Conservation (phyloP, 352 stramenopile species). For the Pythium rishiriense region DNA sequence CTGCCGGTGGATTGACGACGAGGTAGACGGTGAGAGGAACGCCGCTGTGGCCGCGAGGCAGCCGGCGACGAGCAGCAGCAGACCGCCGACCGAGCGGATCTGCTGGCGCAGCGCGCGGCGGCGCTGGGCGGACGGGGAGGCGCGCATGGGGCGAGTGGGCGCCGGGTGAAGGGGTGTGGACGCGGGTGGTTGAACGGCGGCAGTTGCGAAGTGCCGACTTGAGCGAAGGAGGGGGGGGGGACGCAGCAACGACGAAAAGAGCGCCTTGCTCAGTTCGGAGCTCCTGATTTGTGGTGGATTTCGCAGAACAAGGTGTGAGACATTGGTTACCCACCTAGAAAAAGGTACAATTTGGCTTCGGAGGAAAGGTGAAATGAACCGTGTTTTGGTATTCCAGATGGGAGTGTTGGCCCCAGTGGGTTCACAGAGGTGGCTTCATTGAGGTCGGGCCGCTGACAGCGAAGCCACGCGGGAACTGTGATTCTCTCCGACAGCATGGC, state of each 20-base stretch:
- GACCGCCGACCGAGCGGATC: conserved; percentile 17
- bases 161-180: not conserved
- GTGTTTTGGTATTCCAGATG: no score
- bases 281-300: not conserved
- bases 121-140: not conserved
- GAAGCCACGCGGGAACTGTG: not conserved
- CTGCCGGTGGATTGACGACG: not conserved
- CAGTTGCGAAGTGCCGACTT: not conserved
- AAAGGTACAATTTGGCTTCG: no score
- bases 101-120: conserved; percentile 20
- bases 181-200: not conserved
- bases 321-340: not conserved
- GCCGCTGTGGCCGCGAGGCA: conserved; percentile 9
- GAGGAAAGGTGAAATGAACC: no score
- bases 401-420: no score
- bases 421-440: no score
- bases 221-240: not conserved
- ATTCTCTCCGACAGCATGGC: not conserved
- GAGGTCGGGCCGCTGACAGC: no score
- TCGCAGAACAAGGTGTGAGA: not conserved
- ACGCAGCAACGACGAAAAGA: not conserved
- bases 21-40: conserved; percentile 6
- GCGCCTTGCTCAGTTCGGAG: not conserved
- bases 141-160: conserved; percentile 4
- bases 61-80: conserved; percentile 14